phyloP scores from a whole-genome alignment of 2,329 filamentous ascomycete species.

The Botrytis cinerea region DNA sequence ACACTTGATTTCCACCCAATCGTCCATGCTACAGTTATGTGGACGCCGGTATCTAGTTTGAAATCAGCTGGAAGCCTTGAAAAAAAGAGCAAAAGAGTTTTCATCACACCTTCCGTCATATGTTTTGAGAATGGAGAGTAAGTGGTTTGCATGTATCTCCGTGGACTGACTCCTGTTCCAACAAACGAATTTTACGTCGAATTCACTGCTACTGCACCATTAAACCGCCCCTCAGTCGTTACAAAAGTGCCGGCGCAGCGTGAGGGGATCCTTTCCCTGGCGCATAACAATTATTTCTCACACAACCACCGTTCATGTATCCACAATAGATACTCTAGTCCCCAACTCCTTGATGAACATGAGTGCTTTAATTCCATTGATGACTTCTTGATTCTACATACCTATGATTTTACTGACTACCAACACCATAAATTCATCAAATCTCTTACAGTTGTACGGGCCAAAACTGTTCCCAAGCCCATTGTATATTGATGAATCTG shows the following conservation, averaged over 20 bases:
- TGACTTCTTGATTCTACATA: not conserved
- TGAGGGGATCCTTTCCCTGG: not conserved
- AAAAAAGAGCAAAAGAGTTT: not conserved
- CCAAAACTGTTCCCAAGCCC: not conserved
- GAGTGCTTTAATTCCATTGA: not conserved
- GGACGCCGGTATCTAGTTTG: not conserved
- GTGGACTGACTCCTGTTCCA: not conserved
- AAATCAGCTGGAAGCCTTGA: not conserved
- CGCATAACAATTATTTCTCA: not conserved
- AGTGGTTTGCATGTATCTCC: not conserved
- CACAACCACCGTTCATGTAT: not conserved
- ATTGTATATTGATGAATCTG: not conserved
- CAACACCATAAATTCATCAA: not conserved
- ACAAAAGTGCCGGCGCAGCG: not conserved
- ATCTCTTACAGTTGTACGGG: not conserved
- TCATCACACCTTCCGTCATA: not conserved
- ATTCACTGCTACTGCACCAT: not conserved
- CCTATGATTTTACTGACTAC: not conserved
- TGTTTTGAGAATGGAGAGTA: not conserved
- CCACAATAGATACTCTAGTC: not conserved
- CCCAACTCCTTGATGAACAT: not conserved
- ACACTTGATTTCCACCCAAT: not conserved
- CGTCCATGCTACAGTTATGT: not conserved
- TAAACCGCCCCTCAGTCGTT: not conserved
- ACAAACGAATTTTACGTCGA: not conserved